Percentiles rank a stretch among this genome's conserved stretches.
Evolutionary conservation across 2,329 filamentous ascomycete species (phyloP).

Genomic region (Venturia effusa): DNA sequence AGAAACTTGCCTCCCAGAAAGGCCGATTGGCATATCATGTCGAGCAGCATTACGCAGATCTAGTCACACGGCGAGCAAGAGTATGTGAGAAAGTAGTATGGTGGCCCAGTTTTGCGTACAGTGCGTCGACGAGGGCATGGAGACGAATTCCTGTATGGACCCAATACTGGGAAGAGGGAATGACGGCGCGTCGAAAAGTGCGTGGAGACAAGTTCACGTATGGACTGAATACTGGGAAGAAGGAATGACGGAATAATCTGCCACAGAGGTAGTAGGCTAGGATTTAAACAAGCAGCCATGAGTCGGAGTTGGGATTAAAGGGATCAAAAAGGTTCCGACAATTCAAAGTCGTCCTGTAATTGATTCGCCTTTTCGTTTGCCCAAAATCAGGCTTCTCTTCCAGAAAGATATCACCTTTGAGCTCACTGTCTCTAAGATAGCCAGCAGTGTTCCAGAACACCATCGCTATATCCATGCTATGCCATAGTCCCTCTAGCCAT

Average conservation of each 20-base stretch:
- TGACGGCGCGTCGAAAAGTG: background rate
- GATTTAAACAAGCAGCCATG: background rate
- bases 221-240: background rate
- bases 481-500: background rate
- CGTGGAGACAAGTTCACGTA: background rate
- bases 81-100: no score
- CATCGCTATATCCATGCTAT: slow-evolving; percentile 15
- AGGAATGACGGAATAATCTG: background rate
- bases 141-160: no score
- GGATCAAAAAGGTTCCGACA: background rate
- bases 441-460: background rate
- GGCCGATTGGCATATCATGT: background rate
- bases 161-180: background rate
- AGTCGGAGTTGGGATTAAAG: background rate
- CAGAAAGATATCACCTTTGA: background rate
- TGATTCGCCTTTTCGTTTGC: background rate
- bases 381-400: background rate
- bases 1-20: background rate
- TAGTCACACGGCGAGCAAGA: background rate
- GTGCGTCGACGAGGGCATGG: no score
- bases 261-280: background rate
- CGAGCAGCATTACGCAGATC: background rate
- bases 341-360: background rate
- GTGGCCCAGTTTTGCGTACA: no score
- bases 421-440: background rate